Conservation (phyloP, 2,329 filamentous ascomycete genomes). For the Penicillium capsulatum region DNA sequence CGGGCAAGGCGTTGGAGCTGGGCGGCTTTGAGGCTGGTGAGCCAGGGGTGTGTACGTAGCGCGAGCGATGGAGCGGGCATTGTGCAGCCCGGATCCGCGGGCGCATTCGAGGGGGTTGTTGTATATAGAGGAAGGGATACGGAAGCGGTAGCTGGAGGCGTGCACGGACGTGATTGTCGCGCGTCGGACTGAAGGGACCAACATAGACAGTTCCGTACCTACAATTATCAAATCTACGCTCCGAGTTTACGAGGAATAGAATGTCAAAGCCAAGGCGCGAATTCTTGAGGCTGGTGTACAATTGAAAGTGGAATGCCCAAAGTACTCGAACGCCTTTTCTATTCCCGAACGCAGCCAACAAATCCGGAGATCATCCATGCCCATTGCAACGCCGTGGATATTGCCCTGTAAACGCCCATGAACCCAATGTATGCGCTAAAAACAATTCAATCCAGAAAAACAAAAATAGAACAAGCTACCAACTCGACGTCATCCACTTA, state of each 20-base stretch:
- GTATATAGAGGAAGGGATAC: too few species aligned
- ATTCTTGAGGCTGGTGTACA: too few species aligned
- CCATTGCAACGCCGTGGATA: conserved; percentile 1
- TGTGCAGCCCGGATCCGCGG: conserved; percentile 11
- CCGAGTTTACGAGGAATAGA: too few species aligned
- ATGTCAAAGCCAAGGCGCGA: too few species aligned
- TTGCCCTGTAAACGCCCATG: conserved; percentile 3
- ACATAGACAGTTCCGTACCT: too few species aligned
- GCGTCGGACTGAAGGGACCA: too few species aligned
- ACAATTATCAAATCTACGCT: too few species aligned
- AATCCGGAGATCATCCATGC: conserved; percentile 4
- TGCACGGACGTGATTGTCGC: too few species aligned
- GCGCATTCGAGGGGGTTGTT: neutral
- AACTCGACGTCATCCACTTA: too few species aligned
- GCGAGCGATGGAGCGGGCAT: conserved; percentile 2
- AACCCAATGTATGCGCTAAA: conserved; percentile 19
- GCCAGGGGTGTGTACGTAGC: conserved; percentile 31
- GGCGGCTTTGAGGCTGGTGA: conserved; percentile 46
- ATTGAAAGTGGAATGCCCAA: neutral
- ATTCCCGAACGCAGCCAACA: neutral
- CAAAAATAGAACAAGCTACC: conserved; percentile 1
- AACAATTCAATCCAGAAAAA: conserved; percentile 1
- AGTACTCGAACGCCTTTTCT: conserved; percentile 1
- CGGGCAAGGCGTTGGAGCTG: conserved; percentile 58
- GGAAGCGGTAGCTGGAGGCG: too few species aligned